A percentile compares a stretch with the other conserved stretches of the same genome.
Evolutionary conservation across 73 alveolate species (phyloP).

Genomic region (Breviolum minutum): DNA sequence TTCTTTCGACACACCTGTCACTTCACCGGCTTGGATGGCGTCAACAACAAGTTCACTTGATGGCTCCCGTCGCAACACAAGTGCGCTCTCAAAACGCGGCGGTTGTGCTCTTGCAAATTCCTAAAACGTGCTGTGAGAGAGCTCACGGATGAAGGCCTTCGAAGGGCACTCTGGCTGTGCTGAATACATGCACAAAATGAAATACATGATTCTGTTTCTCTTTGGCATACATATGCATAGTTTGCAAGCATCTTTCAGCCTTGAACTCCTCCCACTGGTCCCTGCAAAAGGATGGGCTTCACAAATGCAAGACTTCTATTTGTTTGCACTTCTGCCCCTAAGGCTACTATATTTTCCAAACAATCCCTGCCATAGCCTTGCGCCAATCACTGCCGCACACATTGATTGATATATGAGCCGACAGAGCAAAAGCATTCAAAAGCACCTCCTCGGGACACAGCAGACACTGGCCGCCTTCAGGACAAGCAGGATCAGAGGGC

Average conservation of each 20-base stretch:
- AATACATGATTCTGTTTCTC: too few species aligned
- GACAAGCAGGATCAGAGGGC: not conserved
- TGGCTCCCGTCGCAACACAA: not conserved
- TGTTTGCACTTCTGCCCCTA: too few species aligned
- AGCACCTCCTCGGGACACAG: constrained; percentile 40
- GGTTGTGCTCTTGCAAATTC: constrained; percentile 58
- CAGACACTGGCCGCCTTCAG: constrained; percentile 62
- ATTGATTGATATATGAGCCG: too few species aligned
- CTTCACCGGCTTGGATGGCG: not conserved
- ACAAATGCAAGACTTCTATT: not conserved
- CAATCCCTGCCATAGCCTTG: not conserved
- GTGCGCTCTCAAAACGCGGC: not conserved
- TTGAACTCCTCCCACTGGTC: constrained; percentile 74
- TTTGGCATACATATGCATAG: too few species aligned
- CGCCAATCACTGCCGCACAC: too few species aligned
- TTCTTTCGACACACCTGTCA: constrained; percentile 71
- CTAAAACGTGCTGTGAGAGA: constrained; percentile 78
- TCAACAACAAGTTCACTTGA: not conserved
- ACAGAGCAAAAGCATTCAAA: not conserved
- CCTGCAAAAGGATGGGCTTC: not conserved
- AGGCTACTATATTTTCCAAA: not conserved
- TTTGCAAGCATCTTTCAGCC: not conserved
- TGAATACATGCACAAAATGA: not conserved
- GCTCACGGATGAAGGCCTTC: constrained; percentile 80
- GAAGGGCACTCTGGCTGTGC: too few species aligned